Base-by-base conservation (phyloP, 2,329 filamentous ascomycete species). In the Albophoma yamanashiensis region DNA sequence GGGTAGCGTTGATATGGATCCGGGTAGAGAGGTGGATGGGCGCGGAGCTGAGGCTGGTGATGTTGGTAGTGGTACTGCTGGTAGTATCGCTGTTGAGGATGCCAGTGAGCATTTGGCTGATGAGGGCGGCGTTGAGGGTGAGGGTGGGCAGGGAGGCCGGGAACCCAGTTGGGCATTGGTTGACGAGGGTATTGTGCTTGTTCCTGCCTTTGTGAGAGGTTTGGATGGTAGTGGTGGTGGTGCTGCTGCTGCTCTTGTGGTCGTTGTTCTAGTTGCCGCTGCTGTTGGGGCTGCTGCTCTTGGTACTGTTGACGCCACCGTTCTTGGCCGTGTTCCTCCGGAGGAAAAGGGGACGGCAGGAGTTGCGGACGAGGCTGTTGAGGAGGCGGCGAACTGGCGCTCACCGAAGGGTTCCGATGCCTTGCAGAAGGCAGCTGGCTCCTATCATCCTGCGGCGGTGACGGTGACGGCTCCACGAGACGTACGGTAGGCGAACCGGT, bases 401-500 rank as follows among this genome's bases (percentile, higher is more conserved):
- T 55, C 20, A 52, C 2, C 38, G 43, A 55, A 34, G 22, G 14
- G 14, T 2, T 22, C 14, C 58, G 58, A 36, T 57, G 55, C 38
- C 58, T 52, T 11, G 58, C 55, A 1, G 64, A 64, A 0, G 64
- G 64, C 0, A 65, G 62, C 17, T 25, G 40, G 17, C 42, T 57
- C 59, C 65, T 61, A 57, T 64, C 63, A 22, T 69, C 67, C 12
- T 68, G 67, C 39, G 69, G 67, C 0, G 70, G 72, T 2, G 69
- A 68, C 0, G 70, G 72, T 1, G 74, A 73, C 2, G 73, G 69
- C n/a, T 70, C 65, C 39, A 76, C 72, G 9, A 75, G 63, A 15
- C 74, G 70, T 69, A 76, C 70, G 12, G 73, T 75, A 0, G 73
- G 71, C 7, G 71, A 73, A 47, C 66, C 66, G n/a, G 67, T 66